Base-by-base conservation (phyloP, 805 yeast species). In the Zygotorulaspora danielsina region DNA sequence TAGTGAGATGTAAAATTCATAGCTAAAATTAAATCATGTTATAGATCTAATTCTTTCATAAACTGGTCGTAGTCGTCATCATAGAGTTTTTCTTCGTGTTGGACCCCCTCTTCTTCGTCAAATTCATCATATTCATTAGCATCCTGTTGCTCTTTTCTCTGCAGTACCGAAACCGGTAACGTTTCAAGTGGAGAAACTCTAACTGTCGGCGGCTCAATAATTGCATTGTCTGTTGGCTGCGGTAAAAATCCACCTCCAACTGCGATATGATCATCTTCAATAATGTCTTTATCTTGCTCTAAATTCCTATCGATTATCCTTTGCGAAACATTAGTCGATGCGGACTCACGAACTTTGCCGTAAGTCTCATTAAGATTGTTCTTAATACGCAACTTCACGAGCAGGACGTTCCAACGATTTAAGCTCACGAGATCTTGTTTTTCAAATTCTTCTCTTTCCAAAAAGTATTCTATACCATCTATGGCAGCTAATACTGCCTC, bases 361-460 rank as follows among this genome's bases (percentile, higher is more conserved):
- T 76, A 79, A 3, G 64, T 52, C 27, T 50, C 55, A 42, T 75
- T 70, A 37, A 77, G 55, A 43, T 79, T 59, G 13, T 43, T 54
- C 44, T 49, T 51, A 13, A 53, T 54, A 44, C 53, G 52, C 31
- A 51, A 55, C 45, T 73, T 76, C 7, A 40, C 44, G 36, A 59
- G 53, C 16, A 67, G 42, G 1, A 51, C 48, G 30, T 57, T 52
- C 57, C 68, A 59, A 9, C 51, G 50, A 38, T 62, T 64, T 48
- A 75, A 59, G 2, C 83, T 76, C 17, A 67, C 65, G 32, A 74
- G 50, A 44, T 78, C 80, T 11, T 65, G 63, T 15, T 67, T 59
- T 26, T 63, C 61, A 38, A 67, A 54, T 37, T 67, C 67, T 8
- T 70, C 72, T 22, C 73, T 58, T 31, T 54, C 61, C n/a, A 37